phyloP scores from a whole-genome alignment of 176 grass and related monocot genomes.

The Avena atlantica region DNA sequence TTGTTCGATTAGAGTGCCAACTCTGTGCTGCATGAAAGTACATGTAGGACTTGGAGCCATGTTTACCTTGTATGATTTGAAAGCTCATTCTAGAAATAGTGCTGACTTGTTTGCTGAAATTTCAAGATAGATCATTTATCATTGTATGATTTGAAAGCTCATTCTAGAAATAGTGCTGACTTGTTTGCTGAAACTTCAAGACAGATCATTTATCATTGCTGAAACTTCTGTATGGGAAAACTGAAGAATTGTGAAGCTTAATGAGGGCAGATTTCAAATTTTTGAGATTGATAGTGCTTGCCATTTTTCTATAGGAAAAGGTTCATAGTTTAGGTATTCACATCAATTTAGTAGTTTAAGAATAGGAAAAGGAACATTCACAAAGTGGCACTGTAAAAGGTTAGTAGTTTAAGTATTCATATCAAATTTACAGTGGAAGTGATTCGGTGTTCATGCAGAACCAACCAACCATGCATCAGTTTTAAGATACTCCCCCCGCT shows the following conservation, averaged over 20 bases:
- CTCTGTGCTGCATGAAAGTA: constrained; percentile 3
- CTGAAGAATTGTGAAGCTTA: not conserved
- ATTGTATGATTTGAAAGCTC: not conserved
- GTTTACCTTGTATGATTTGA: not conserved
- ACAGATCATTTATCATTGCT: not conserved
- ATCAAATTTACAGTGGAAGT: not conserved
- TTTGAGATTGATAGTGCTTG: not conserved
- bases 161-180: not conserved
- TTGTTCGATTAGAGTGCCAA: not conserved
- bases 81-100: not conserved
- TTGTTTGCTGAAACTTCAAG: constrained; percentile 19
- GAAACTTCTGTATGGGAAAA: not conserved
- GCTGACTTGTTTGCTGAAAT: constrained; percentile 21
- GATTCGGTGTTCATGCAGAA: not conserved
- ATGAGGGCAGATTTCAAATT: not conserved
- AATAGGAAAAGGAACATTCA: no score
- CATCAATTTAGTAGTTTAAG: not conserved
- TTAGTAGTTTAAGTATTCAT: not conserved
- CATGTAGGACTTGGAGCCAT: not conserved
- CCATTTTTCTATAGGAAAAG: not conserved
- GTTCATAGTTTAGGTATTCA: not conserved
- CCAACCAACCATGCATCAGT: not conserved
- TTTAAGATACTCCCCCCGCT: not conserved
- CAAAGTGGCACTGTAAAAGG: not conserved
- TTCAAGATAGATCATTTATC: constrained; percentile 10